Conservation (phyloP, 1,284 basidiomycete species). For the Mycena citricolor region DNA sequence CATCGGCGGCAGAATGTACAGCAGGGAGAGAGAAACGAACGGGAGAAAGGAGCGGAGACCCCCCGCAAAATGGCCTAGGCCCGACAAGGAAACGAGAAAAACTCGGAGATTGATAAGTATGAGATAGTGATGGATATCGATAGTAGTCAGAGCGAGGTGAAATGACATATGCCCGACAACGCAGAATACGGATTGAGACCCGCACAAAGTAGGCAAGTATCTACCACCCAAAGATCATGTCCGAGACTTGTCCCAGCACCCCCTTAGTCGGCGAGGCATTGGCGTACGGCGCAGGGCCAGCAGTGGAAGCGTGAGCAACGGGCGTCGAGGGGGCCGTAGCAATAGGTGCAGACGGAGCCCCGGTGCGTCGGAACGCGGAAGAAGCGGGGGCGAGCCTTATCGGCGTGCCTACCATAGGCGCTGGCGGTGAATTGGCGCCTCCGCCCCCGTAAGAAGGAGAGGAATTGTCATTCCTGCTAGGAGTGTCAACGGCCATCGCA, state of each 20-base stretch:
- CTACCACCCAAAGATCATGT: constrained; percentile 76
- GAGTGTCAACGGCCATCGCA: constrained; percentile 47
- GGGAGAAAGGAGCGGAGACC: constrained; percentile 8
- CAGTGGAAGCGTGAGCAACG: constrained; percentile 17
- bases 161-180: not conserved
- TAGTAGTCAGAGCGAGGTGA: constrained; percentile 1
- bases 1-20: no score
- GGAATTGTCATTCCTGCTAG: constrained; percentile 20
- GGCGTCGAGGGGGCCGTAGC: constrained; percentile 17
- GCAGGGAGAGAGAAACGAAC: constrained; percentile 8
- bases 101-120: not conserved
- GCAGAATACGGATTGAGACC: not conserved
- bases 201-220: no score
- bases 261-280: constrained; percentile 49
- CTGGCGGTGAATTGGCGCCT: constrained; percentile 26
- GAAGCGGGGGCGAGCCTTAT: constrained; percentile 67
- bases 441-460: constrained; percentile 26
- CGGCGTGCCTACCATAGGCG: constrained; percentile 57
- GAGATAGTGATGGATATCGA: not conserved
- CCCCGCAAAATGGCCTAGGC: not conserved
- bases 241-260: constrained; percentile 69
- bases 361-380: constrained; percentile 61
- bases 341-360: constrained; percentile 11
- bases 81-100: constrained; percentile 7
- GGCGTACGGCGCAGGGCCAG: constrained; percentile 19